Evolutionary conservation across 208 protist species (phyloP), one percentile per base, ranked within the genome.

Genomic region (Trypanosoma rangeli): DNA sequence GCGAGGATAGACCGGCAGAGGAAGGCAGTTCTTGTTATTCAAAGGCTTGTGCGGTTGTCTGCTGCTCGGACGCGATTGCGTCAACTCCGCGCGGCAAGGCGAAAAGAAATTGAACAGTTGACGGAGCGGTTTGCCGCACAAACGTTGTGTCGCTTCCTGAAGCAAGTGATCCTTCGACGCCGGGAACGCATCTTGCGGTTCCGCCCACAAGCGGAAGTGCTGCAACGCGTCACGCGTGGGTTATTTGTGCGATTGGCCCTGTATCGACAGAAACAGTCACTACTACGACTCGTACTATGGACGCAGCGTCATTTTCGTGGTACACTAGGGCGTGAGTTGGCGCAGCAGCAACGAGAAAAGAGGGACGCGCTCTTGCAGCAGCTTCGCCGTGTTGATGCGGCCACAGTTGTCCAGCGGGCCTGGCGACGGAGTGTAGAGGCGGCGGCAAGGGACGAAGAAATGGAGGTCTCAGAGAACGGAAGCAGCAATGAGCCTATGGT

Each of bases 351-450:
- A 5, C 5, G 29, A 1, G 62, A 54, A 13, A 29, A 28, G 16
- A 55, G 61, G 12, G 44, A 60, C 31, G 54, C 49, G 18, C 31
- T 65, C n/a, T 75, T 62, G 15, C 16, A 31, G 10, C 20, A 62
- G 5, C 28, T 28, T 18, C 48, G 81, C 42, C 39, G 58, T n/a
- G 48, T 28, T 4, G 86, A 92, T 59, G 86, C 86, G 2, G 82
- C 78, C 2, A 37, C 69, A 22, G 84, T 84, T 0, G 87, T 92
- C 52, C 76, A 92, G 50, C 74, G 75, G 0, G 64, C 79, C 13
- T 92, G 86, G 86, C 69, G 78, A 4, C 8, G 29, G 42, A n/a
- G 9, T 33, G 54, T 28, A 3, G 15, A 35, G 37, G 1, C 9
- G 28, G 59, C 5, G 24, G 15, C 33, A 37, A 31, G 42, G 35